Base-by-base conservation (phyloP, 2,329 filamentous ascomycete genomes). In the Fusarium ambrosium region DNA sequence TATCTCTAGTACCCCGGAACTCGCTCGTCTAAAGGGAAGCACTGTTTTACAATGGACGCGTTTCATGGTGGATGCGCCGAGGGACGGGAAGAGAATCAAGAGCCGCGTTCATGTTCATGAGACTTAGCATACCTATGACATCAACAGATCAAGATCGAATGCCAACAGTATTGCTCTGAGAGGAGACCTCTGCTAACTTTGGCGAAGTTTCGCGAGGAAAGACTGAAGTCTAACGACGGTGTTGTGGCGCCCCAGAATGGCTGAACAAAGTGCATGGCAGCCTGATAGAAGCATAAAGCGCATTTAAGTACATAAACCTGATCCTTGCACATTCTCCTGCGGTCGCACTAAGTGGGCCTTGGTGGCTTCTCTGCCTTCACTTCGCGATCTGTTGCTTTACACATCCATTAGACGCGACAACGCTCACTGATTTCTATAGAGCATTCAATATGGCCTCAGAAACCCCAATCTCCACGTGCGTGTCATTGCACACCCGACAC, bases 401-500 rank as follows among this genome's bases (percentile, higher is more conserved):
- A 55, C 18, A 53, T 53, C 18, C 4, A 55, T 36, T 36, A 36
- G 34, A 32, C 45, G 53, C 63, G 53, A 16, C 32, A 58, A 20
- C 32, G 11, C 18, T 32, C 27, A 22, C 27, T 16, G 29, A 6
- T 34, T 37, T 41, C 37, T n/a, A 45, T 27, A 29, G 58, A 32
- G 11, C 41, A 51, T 39, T 9, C 41, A 61, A 69, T 6, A 86
- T 86, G 84, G 78, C 84, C 74, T 83, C 85, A 66, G 79, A 78
- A 77, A 80, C 84, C 72, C 86, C 90, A 70, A 88, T 91, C 79
- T 87, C 90, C 84, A 92, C 91, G 91, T 92, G 89, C 89, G 91
- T 92, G 90, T 92, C 90, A 92, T 92, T 92, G 90, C 89, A 92
- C 90, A 85, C 84, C 45, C 88, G 90, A 92, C 89, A 90, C 88